Evolutionary conservation across 805 yeast species (phyloP), one percentile per base, ranked within the genome.

Genomic region (Zygotorulaspora sp.): DNA sequence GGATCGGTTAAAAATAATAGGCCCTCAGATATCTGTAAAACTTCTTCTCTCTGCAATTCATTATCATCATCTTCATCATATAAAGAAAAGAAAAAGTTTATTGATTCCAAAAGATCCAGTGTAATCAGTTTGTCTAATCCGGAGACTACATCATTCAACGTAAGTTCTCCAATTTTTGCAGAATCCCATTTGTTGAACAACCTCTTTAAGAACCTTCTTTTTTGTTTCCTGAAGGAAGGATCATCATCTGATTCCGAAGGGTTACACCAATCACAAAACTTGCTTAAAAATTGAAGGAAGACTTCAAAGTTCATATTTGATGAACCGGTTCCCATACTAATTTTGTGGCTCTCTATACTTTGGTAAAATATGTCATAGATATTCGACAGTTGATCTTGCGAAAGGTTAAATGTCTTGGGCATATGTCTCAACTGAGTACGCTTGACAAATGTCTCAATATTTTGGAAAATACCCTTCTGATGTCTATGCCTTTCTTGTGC

Each of bases 371-470:
- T 68, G 53, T 92, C 97, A 58, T 92, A 90, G 4, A 88, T 68
- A 38, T 82, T 75, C 3, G 87, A 77, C 12, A 87, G 48, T 25
- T 84, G 76, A 0, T 70, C 78, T 17, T 62, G 67, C 3, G 70
- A 58, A 22, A 90, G 63, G 53, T 83, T 75, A 17, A 70, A 72
- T 1, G 85, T 76, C 55, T 81, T 80, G 23, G 94, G 90, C 38
- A 90, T 66, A 60, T 87, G 89, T 48, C 98, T 72, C 27, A 92
- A 59, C 60, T 92, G 96, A 0, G 97, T 86, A 40, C 96, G 72
- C 61, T 90, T 92, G 23, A 92, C 94, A 66, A 90, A 90, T 1
- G 79, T 71, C 49, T 92, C 95, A 44, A 90, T 87, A 38, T 92
- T 90, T 50, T 75, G 84, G 54, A 84, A 78, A 30, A 92, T 90